Evolutionary conservation across 23 red algal species (phyloP).

Genomic region (Pyropia haitanensis): DNA sequence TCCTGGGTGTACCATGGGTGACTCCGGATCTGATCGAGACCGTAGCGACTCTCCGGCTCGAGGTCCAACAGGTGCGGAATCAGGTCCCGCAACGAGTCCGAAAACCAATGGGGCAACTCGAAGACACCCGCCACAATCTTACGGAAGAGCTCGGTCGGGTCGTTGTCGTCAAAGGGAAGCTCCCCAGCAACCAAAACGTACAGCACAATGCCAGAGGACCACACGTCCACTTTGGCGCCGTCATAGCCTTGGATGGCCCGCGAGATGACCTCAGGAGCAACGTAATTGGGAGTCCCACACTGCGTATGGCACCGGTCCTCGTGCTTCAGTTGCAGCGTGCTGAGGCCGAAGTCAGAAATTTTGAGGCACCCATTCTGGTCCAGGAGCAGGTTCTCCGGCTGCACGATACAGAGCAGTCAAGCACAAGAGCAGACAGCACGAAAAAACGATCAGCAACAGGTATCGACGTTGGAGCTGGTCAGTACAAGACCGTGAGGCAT

Average conservation of each 20-base stretch:
- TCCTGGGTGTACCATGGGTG: no score
- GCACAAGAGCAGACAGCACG: no score
- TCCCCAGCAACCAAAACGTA: background rate
- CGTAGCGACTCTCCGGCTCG: no score
- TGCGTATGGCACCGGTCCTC: background rate
- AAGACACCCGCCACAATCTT: background rate
- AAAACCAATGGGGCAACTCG: background rate
- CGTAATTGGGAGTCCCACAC: constrained; percentile 5
- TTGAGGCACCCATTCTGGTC: constrained; percentile 7
- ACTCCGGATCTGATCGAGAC: no score
- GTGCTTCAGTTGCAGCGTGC: background rate
- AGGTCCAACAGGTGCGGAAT: no score
- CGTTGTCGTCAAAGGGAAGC: constrained; percentile 1
- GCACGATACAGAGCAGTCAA: no score
- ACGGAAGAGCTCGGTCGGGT: background rate
- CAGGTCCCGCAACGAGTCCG: no score
- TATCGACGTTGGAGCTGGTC: no score
- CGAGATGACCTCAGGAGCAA: constrained; percentile 2
- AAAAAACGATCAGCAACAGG: no score
- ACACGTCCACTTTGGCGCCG: constrained; percentile 14
- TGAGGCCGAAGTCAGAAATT: constrained; percentile 13
- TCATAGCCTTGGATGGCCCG: background rate
- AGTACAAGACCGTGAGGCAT: no score
- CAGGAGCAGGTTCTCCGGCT: constrained; percentile 20
- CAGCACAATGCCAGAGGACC: constrained; percentile 5